A percentile compares a stretch with the other conserved stretches of the same genome.
phyloP scores from a whole-genome alignment of 1,284 basidiomycete species.

The Ceratobasidium sp. region DNA sequence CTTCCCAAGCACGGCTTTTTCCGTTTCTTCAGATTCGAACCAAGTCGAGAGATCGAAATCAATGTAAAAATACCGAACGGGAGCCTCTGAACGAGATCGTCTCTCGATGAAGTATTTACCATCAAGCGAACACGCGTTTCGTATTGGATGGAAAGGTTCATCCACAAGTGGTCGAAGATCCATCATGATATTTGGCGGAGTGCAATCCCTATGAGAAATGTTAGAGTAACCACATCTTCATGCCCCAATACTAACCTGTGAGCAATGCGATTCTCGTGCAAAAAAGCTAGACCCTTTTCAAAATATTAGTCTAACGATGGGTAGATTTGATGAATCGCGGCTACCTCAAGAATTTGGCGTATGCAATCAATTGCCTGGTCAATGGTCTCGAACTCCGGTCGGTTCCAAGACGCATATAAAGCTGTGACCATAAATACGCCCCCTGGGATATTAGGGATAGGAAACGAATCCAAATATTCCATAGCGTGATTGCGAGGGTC shows the following conservation, averaged over 20 bases:
- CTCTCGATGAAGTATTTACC: not conserved
- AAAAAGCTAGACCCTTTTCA: slow-evolving; percentile 45
- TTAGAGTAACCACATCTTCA: not conserved
- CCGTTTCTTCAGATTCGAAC: not conserved
- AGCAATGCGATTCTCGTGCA: slow-evolving; percentile 42
- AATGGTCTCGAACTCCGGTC: not conserved
- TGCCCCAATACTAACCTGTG: slow-evolving; percentile 29
- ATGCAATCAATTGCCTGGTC: slow-evolving; percentile 34
- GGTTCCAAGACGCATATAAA: not conserved
- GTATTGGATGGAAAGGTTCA: slow-evolving; percentile 30
- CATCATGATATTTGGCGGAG: slow-evolving; percentile 46
- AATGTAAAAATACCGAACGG: slow-evolving; percentile 45
- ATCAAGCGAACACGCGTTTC: not conserved
- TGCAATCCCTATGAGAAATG: slow-evolving; percentile 43
- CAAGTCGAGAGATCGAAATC: slow-evolving; percentile 47
- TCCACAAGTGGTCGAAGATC: slow-evolving; percentile 15
- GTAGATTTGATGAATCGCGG: not conserved
- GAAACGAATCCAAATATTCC: slow-evolving; percentile 24
- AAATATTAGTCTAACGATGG: too few relatives aligned
- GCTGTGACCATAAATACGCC: slow-evolving; percentile 30
- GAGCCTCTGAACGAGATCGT: not conserved
- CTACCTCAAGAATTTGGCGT: slow-evolving; percentile 44
- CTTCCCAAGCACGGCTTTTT: slow-evolving; percentile 11
- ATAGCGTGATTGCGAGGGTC: slow-evolving; percentile 33
- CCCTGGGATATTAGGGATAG: not conserved